Percentiles rank a stretch among this genome's conserved stretches.
These are phyloP conservation scores for Diversispora eburnea DNA, from an alignment of 192 early-diverging fungal genomes.

Conservation along the genomic window DNA sequence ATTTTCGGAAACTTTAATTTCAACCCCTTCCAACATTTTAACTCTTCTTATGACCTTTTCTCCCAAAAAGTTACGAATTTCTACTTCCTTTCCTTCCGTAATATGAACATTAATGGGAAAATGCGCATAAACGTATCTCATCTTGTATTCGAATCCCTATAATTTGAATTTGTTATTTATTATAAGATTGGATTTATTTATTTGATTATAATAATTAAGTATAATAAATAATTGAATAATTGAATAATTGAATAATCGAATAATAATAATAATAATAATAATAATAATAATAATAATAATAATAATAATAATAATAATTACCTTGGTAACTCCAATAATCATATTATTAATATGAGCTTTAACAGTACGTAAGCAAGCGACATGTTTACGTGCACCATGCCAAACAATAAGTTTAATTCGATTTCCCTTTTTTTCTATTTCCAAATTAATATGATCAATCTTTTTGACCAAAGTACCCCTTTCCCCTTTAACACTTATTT, in stretches of 20 bases:
- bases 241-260: too few species aligned
- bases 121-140: constrained; percentile 98
- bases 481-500: constrained; percentile 84
- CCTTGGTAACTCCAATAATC: constrained; percentile 96
- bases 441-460: constrained; percentile 92
- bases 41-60: constrained; percentile 90
- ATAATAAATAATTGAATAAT: too few species aligned
- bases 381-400: constrained; percentile 96
- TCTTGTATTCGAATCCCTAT: constrained; percentile 95
- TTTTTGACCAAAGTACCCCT: constrained; percentile 86
- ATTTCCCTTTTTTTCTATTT: constrained; percentile 69
- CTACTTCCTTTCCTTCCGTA: constrained; percentile 69
- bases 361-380: constrained; percentile 97
- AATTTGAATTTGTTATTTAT: neutral
- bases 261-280: neutral
- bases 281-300: neutral
- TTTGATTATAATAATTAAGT: too few species aligned
- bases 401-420: constrained; percentile 86
- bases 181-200: too few species aligned
- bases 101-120: constrained; percentile 98
- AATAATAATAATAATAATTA: constrained; percentile 19
- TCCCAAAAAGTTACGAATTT: constrained; percentile 99
- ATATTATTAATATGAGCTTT: constrained; percentile 95
- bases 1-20: constrained; percentile 66
- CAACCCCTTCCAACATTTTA: constrained; percentile 81